Evolutionary conservation across 2,329 filamentous ascomycete species (phyloP), one percentile per base, ranked within the genome.

Genomic region (Monosporascus sp.): DNA sequence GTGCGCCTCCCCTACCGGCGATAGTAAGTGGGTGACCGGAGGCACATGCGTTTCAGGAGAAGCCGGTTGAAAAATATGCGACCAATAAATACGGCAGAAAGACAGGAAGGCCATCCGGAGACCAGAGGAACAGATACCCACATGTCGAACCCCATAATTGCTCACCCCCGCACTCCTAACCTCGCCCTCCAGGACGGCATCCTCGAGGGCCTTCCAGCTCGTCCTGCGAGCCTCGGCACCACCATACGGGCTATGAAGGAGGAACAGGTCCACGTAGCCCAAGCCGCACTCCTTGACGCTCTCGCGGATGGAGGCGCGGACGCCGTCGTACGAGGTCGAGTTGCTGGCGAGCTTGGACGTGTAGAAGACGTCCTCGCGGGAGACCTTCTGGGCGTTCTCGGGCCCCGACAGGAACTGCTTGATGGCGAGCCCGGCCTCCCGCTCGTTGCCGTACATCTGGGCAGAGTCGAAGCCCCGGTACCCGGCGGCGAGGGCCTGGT

Each of bases 221-320:
- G 87, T 84, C 50, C 88, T 68, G 5, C 89, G 77, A 7, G 82
- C 84, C 61, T 80, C 70, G 62, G 77, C 84, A 1, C 89, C 89
- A 6, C 89, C 89, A 61, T 90, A 90, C 0, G 89, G 90, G 48
- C 84, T 88, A 65, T 94, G 90, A 52, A 94, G 74, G 11, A 95
- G 74, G 68, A 93, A 92, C 45, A 94, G 69, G 64, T 94, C 89
- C 52, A 93, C 82, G 67, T 92, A 91, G 0, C 83, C 87, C 31
- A 92, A 71, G 0, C 84, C 86, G 24, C 82, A 85, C 52, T 80
- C 79, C 47, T 82, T 77, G 4, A 91, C 76, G 31, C 82, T 87
- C 65, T 80, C 68, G 56, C 77, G 81, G 58, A 94, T 89, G 0
- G 86, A 85, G 55, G 72, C 74, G 49, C 85, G 79, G 24, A 88